phyloP scores from a whole-genome alignment of 2,329 filamentous ascomycete genomes.

The Clarireedia paspali region DNA sequence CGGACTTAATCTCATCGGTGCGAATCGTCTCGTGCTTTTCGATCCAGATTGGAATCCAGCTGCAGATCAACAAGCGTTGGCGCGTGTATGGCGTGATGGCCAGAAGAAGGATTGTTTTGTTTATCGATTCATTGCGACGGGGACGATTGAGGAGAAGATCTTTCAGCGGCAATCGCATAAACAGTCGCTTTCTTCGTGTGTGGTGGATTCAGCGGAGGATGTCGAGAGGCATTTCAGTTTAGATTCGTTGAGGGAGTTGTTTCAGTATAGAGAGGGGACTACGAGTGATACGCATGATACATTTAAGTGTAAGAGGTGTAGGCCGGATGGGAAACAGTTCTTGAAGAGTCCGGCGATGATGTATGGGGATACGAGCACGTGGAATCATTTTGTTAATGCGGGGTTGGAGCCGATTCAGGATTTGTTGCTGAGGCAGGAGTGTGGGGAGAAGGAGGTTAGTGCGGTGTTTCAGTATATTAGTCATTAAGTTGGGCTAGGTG shows the following conservation, averaged over 20 bases:
- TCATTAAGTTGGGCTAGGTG: conserved; percentile 42
- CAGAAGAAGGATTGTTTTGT: conserved; percentile 99
- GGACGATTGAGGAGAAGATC: conserved; percentile 98
- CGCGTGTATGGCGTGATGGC: conserved; percentile 96
- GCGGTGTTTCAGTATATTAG: conserved; percentile 99
- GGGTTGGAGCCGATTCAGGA: conserved; percentile 81
- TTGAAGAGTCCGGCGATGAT: conserved; percentile 92
- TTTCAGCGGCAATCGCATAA: conserved; percentile 98
- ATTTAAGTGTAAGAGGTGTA: conserved; percentile 96
- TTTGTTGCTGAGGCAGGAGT: conserved; percentile 80
- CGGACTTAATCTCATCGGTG: conserved; percentile 90
- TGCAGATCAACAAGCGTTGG: conserved; percentile 92
- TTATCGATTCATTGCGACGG: conserved; percentile 97
- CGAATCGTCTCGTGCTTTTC: conserved; percentile 90
- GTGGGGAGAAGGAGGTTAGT: conserved; percentile 69
- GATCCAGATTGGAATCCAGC: conserved; percentile 98
- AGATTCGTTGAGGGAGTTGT: conserved; percentile 84
- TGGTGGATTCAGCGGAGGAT: conserved; percentile 93
- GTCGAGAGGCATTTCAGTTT: conserved; percentile 94
- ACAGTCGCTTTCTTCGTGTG: conserved; percentile 89
- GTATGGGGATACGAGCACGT: conserved; percentile 97
- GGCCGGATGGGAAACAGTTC: conserved; percentile 75
- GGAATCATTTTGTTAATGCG: conserved; percentile 93
- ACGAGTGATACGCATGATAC: conserved; percentile 94
- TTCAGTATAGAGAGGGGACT: conserved; percentile 82